These are phyloP conservation scores for Ustilago bromivora DNA, from an alignment of 1,284 basidiomycete species.

Conservation along the genomic window DNA sequence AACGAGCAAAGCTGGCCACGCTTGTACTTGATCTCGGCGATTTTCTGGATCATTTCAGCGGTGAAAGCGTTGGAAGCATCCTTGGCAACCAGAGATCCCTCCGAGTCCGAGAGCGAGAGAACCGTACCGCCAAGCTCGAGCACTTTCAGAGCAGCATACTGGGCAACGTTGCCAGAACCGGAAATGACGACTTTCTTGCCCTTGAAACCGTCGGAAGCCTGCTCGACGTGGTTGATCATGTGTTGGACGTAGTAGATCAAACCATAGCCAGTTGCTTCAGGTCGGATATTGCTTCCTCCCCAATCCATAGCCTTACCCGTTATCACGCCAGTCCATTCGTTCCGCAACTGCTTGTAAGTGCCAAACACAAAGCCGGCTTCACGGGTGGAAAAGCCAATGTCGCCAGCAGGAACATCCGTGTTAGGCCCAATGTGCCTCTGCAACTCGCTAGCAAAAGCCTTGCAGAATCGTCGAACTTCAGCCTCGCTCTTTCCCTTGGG, in stretches of 20 bases:
- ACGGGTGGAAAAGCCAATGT: conserved; percentile 77
- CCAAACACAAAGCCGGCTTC: conserved; percentile 60
- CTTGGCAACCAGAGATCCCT: conserved; percentile 77
- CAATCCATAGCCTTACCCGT: conserved; percentile 82
- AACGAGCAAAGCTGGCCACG: conserved; percentile 72
- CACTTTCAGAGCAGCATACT: conserved; percentile 83
- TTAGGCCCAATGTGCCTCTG: conserved; percentile 71
- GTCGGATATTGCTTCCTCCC: conserved; percentile 71
- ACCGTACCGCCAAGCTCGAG: conserved; percentile 82
- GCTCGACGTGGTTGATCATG: conserved; percentile 72
- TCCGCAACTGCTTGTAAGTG: conserved; percentile 78
- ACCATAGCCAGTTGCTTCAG: conserved; percentile 75
- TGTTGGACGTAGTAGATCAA: conserved; percentile 82
- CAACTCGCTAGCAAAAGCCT: conserved; percentile 55
- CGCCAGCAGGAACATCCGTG: conserved; percentile 84
- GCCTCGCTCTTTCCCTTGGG: conserved; percentile 83
- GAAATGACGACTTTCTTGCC: conserved; percentile 79
- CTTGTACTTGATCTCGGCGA: conserved; percentile 76
- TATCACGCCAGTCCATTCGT: conserved; percentile 82
- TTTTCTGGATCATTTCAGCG: conserved; percentile 70
- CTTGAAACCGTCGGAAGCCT: conserved; percentile 70
- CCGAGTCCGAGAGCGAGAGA: conserved; percentile 83
- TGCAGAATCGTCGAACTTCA: conserved; percentile 81
- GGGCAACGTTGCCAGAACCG: conserved; percentile 78
- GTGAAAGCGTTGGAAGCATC: conserved; percentile 71